Percentiles rank a stretch among this genome's conserved stretches.
Conservation (phyloP, 2,329 filamentous ascomycete genomes). For the Diaporthe vaccinii region DNA sequence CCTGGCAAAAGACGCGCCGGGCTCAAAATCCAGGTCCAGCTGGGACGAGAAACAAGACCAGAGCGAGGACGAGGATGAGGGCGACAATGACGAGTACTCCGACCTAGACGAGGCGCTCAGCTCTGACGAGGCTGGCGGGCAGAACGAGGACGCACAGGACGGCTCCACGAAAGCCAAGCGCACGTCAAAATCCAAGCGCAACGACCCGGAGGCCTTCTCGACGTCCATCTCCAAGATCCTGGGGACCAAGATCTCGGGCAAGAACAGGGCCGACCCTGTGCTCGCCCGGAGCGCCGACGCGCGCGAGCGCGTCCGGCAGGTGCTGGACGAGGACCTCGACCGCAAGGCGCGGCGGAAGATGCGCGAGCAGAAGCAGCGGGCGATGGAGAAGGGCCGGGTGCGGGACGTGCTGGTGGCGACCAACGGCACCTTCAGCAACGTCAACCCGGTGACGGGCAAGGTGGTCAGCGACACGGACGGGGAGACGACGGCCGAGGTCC, state of each 20-base stretch:
- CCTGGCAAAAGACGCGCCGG: slow-evolving; percentile 50
- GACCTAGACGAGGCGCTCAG: slow-evolving; percentile 53
- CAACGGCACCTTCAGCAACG: slow-evolving; percentile 51
- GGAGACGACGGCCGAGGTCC: slow-evolving; percentile 66
- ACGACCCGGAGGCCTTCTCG: slow-evolving; percentile 91
- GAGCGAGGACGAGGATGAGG: slow-evolving; percentile 48
- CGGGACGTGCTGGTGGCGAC: slow-evolving; percentile 82
- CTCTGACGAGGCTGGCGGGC: slow-evolving; percentile 41
- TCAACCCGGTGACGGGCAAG: slow-evolving; percentile 63
- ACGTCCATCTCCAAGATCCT: slow-evolving; percentile 95
- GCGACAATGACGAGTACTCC: slow-evolving; percentile 54
- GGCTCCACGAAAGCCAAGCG: slow-evolving; percentile 49
- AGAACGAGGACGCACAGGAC: slow-evolving; percentile 55
- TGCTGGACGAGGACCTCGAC: slow-evolving; percentile 83
- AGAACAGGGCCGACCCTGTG: slow-evolving; percentile 90
- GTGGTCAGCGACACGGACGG: slow-evolving; percentile 52
- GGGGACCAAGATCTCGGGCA: slow-evolving; percentile 85
- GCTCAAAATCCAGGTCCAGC: slow-evolving; percentile 11
- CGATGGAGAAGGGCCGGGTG: slow-evolving; percentile 88
- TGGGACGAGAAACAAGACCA: slow-evolving; percentile 35
- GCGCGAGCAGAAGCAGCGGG: slow-evolving; percentile 82
- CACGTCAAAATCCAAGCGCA: slow-evolving; percentile 79
- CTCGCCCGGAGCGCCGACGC: slow-evolving; percentile 85
- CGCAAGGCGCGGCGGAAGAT: slow-evolving; percentile 84
- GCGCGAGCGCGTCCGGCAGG: slow-evolving; percentile 77